Evolutionary conservation across 2,329 filamentous ascomycete genomes (phyloP), one percentile per base, ranked within the genome.

Genomic region (Ophiostoma quercus): DNA sequence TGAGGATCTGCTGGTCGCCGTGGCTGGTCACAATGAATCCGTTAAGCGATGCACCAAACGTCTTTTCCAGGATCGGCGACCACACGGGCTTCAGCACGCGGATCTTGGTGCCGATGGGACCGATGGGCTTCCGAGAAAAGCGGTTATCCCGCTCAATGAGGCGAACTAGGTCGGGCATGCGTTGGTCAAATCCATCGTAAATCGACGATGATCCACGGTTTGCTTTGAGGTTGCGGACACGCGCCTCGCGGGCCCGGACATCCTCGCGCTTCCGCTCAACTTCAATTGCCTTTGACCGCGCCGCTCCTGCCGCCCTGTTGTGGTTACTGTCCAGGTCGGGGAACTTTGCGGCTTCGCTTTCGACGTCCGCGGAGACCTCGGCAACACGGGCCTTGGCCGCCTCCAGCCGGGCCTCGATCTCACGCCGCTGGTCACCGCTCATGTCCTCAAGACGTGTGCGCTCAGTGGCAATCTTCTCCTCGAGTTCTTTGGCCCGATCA

Each of bases 11-110:
- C 77, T 92, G 88, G 76, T 99, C 95, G 14, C 82, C 79, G 75
- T 91, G 92, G 77, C 83, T 92, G 6, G 87, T 89, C 60, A 97
- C 94, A 67, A 96, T 86, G 76, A 98, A 99, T 1, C 86, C 88
- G 72, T 88, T 90, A 41, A 98, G 81, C 0, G 81, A 83, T 3
- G 78, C 79, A n/a, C 92, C 92, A 65, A 97, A 84, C 1, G 86
- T 86, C 72, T 85, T 90, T 77, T 99, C 95, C 16, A 99, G 79
- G 62, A 96, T 88, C 0, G 87, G 85, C 1, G 90, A 90, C 95
- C 95, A 99, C 74, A 92, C 84, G 0, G 92, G 90, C 74, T 94
- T 89, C 47, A 88, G 81, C 32, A 99, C 81, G 73, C 88, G 88
- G 68, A 99, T 84, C 75, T 95, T 86, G 32, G 88, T 82, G 39